Base-by-base conservation (phyloP, 2,329 filamentous ascomycete genomes). In the Colletotrichum godetiae region DNA sequence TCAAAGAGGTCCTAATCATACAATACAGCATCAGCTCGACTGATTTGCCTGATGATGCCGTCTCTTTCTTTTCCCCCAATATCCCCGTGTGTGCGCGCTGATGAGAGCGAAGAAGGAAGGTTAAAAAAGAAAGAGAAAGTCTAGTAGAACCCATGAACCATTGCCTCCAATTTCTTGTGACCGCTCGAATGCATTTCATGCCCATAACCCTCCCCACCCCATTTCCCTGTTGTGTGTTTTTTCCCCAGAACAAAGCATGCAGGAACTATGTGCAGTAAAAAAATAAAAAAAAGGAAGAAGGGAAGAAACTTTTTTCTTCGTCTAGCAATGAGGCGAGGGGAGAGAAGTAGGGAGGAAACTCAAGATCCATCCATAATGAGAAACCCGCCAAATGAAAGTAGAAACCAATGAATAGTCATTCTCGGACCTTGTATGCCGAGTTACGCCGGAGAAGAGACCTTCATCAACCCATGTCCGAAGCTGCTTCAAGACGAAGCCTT, bases 261-360 rank as follows among this genome's bases (percentile, higher is more conserved):
- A 61, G 52, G 61, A 60, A 42, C 68, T 74, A 72, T 74, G 72
- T 74, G 63, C 72, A 63, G 29, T 56, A 1, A 15, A 37, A 58
- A 64, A 35, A 22, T 19, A 55, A 57, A 53, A 67, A 62, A 64
- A 6, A 15, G 13, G 6, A 42, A 42, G 8, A 42, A 70, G 24
- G 53, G 58, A 68, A 62, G 57, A 55, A 74, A 74, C 72, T 72
- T 74, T 74, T 74, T 74, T 74, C 72, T 74, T 74, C 68, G 72
- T 72, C 72, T 74, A 74, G 46, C 55, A 56, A 56, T 46, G 58
- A 72, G 31, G 67, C 58, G 35, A 61, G 66, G 46, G 31, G 61
- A 52, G 65, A 10, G 37, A 69, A 46, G 24, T 29, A 29, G 27
- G 27, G 5, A 64, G 35, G 37, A 19, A 42, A 5, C 13, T 42